Conservation (phyloP, 1,139 yeast genomes). For the Kodamaea arcana region DNA sequence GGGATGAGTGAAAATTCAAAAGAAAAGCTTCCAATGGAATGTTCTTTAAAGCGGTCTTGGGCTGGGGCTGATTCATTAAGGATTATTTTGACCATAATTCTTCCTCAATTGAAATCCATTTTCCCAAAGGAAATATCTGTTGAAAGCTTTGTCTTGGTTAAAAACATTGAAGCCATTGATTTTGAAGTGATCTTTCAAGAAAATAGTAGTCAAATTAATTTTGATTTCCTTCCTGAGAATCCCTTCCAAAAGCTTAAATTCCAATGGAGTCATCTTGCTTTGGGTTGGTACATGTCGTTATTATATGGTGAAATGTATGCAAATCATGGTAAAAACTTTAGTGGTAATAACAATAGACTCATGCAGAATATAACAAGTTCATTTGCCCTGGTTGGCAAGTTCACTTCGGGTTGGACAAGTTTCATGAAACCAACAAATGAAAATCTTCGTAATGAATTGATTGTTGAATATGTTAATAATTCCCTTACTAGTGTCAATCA, state of each 20-base stretch:
- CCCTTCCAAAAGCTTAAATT: constrained; percentile 51
- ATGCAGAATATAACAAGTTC: constrained; percentile 38
- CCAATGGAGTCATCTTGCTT: constrained; percentile 57
- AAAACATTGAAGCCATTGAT: constrained; percentile 34
- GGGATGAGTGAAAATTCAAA: constrained; percentile 62
- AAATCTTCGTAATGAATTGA: constrained; percentile 6
- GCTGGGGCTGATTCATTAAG: constrained; percentile 53
- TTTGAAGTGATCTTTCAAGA: constrained; percentile 19
- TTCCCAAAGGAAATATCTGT: constrained; percentile 24
- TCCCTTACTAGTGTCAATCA: constrained; percentile 35
- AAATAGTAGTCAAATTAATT: constrained; percentile 23
- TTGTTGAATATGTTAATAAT: constrained; percentile 20
- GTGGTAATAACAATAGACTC: constrained; percentile 22
- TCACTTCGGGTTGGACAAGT: constrained; percentile 40
- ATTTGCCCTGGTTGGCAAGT: constrained; percentile 41
- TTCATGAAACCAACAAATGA: constrained; percentile 14
- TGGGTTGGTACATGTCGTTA: constrained; percentile 75
- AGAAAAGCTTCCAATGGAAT: constrained; percentile 53
- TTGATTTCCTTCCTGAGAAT: constrained; percentile 32
- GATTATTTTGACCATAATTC: constrained; percentile 40
- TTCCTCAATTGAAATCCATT: constrained; percentile 35
- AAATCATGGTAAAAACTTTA: constrained; percentile 19
- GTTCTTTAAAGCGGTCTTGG: constrained; percentile 54
- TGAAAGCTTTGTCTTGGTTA: constrained; percentile 34
- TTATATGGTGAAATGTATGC: constrained; percentile 64